Conservation (phyloP, 2,329 filamentous ascomycete genomes). For the Leptographium lundbergii region DNA sequence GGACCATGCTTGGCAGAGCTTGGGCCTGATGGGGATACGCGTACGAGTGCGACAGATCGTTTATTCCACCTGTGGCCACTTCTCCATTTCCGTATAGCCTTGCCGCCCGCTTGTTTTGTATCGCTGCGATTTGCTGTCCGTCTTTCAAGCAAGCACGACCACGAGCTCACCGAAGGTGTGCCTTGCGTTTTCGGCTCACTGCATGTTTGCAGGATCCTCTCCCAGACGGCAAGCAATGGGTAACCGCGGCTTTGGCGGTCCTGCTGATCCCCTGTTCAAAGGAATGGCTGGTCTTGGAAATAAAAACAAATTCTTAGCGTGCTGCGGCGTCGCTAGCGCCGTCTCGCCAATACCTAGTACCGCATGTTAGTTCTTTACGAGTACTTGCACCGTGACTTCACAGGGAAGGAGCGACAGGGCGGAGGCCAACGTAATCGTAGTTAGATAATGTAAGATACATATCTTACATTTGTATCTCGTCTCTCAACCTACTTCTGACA, state of each 20-base stretch:
- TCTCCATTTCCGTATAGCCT: neutral
- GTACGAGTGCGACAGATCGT: neutral
- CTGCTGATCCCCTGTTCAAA: neutral
- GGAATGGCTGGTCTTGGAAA: neutral
- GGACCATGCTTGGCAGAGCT: neutral
- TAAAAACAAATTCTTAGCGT: neutral
- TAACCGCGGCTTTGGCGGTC: neutral
- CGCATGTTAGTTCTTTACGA: no score
- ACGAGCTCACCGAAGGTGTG: no score
- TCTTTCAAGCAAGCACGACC: no score
- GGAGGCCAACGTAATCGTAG: neutral
- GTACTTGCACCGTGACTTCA: neutral
- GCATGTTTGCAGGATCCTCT: neutral
- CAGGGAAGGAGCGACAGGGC: neutral
- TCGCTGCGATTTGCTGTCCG: neutral
- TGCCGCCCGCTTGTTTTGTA: neutral
- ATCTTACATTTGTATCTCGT: no score
- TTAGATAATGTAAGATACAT: neutral
- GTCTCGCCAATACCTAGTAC: neutral
- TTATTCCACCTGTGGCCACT: neutral
- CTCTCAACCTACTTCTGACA: no score
- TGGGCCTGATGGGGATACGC: neutral
- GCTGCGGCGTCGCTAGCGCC: neutral
- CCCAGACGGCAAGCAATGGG: neutral
- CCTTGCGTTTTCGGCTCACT: no score